phyloP scores from a whole-genome alignment of 176 grass and related monocot genomes.

The Avena eriantha region DNA sequence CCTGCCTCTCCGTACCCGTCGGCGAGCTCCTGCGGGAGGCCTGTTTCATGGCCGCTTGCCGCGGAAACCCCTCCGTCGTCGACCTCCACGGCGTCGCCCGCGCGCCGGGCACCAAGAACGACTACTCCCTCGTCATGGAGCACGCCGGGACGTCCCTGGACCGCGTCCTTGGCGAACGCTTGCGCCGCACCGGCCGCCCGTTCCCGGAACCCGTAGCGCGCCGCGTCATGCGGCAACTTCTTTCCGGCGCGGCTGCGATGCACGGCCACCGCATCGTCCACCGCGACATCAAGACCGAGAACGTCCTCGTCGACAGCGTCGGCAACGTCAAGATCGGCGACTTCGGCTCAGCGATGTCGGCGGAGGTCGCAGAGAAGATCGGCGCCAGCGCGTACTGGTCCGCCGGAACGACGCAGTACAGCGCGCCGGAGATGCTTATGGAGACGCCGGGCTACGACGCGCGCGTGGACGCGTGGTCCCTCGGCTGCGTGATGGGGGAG shows the following conservation, averaged over 20 bases:
- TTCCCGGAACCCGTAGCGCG: not conserved
- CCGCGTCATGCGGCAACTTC: constrained; percentile 5
- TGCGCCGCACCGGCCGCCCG: not conserved
- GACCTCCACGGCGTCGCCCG: not conserved
- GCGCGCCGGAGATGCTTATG: too few relatives aligned
- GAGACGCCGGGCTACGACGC: not conserved
- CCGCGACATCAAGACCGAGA: constrained; percentile 93
- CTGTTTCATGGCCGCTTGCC: too few relatives aligned
- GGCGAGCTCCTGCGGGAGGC: too few relatives aligned
- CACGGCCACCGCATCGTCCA: constrained; percentile 61
- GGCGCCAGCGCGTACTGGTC: not conserved
- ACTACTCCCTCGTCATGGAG: too few relatives aligned
- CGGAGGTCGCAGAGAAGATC: not conserved
- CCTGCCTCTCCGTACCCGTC: not conserved
- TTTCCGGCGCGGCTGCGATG: not conserved
- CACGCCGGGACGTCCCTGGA: too few relatives aligned
- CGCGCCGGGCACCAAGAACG: too few relatives aligned
- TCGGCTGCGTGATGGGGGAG: too few relatives aligned
- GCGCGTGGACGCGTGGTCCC: not conserved
- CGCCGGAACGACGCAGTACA: constrained; percentile 4
- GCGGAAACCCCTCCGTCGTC: not conserved
- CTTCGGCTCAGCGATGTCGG: not conserved
- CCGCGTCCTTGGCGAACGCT: not conserved
- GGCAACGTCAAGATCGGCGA: too few relatives aligned
- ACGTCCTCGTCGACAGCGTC: constrained; percentile 55